Evolutionary conservation across 129 eudicot species (phyloP).

Genomic region (Lactuca sativa): DNA sequence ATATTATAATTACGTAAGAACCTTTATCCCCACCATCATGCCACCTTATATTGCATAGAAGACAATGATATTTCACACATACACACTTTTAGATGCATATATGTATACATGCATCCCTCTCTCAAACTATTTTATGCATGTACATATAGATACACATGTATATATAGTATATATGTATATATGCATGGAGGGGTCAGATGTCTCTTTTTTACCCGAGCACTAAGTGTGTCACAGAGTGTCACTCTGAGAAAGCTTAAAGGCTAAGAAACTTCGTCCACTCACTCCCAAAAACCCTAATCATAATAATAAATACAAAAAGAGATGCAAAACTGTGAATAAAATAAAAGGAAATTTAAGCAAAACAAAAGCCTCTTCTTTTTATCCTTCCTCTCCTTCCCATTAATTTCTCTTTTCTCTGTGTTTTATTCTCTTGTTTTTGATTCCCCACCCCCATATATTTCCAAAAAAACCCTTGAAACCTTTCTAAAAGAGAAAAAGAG

Average conservation of each 20-base stretch:
- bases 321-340: slow-evolving; percentile 14
- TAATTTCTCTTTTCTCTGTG: slow-evolving; percentile 40
- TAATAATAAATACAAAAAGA: slow-evolving; percentile 58
- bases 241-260: slow-evolving; percentile 61
- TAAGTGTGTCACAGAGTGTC: slow-evolving; percentile 38
- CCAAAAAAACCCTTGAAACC: slow-evolving; percentile 58
- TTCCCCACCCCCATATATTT: slow-evolving; percentile 60
- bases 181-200: slow-evolving; percentile 36
- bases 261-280: slow-evolving; percentile 62
- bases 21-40: slow-evolving; percentile 33
- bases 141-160: slow-evolving; percentile 15
- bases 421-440: slow-evolving; percentile 52
- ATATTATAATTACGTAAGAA: slow-evolving; percentile 17
- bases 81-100: slow-evolving; percentile 31
- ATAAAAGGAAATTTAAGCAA: slow-evolving; percentile 24
- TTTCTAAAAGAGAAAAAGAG: slow-evolving; percentile 53
- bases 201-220: slow-evolving; percentile 52
- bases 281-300: slow-evolving; percentile 59
- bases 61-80: slow-evolving; percentile 35
- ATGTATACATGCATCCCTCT: slow-evolving; percentile 9
- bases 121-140: slow-evolving; percentile 21
- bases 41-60: slow-evolving; percentile 32
- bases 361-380: slow-evolving; percentile 41
- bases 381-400: slow-evolving; percentile 40
- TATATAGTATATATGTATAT: background rate